Base-by-base conservation (phyloP, 139 green algal species). In the Trebouxia sp. region DNA sequence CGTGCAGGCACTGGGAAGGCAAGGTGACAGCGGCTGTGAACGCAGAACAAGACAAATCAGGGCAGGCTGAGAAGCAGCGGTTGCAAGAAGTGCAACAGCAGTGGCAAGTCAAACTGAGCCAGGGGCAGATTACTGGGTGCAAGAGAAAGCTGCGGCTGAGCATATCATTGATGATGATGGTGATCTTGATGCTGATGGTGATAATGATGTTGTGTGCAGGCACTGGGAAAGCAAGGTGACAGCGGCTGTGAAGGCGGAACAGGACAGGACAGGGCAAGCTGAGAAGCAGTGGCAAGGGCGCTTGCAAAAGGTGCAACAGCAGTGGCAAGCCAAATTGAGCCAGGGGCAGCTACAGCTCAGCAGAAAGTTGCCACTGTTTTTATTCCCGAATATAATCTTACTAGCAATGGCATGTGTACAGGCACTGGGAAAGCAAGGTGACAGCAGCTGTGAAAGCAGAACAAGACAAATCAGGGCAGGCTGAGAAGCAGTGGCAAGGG, bases 401-500 rank as follows among this genome's bases (percentile, higher is more conserved):
- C n/a, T n/a, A n/a, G n/a, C n/a, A n/a, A n/a, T n/a, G 15, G 47
- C 47, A 53, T 53, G 47, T 53, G 47, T 45, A 35, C 35, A 72
- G 62, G 32, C 62, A 72, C 35, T 72, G 62, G 62, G 62, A 72
- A n/a, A 35, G 62, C 62, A 72, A 72, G 26, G 62, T 72, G 15
- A 5, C 8, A n/a, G 62, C 42, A 24, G 62, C 62, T 12, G 26
- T 72, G 5, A 72, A 45, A 17, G 62, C 62, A 45, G 62, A 72
- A 35, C 62, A 72, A 35, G 62, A 72, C 14, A 72, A 43, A 35
- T 32, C 62, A 45, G 35, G 12, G 15, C 62, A 72, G 62, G 62
- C 62, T 45, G 62, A 72, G 32, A 72, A 72, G 62, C 69, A 77
- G 42, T 77, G 69, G 69, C 69, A 77, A 41, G 69, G 26, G 24